Conservation (phyloP, 1,139 yeast genomes). For the Blastobotrys buckinghamii region DNA sequence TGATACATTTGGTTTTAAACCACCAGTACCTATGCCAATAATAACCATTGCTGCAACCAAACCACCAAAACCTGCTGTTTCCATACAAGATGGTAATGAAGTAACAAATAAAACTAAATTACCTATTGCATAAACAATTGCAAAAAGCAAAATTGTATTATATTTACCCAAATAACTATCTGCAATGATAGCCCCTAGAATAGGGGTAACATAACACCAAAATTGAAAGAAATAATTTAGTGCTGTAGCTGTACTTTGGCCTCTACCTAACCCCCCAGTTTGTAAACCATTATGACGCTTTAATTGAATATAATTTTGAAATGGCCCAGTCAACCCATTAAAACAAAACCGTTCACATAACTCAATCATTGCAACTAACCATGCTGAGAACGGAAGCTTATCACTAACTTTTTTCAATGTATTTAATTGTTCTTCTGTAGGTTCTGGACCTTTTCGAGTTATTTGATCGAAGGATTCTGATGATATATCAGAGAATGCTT, state of each 20-base stretch:
- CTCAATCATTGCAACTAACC: conserved; percentile 74
- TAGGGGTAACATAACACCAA: conserved; percentile 78
- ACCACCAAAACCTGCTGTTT: conserved; percentile 43
- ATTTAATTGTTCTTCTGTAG: conserved; percentile 41
- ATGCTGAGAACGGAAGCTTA: conserved; percentile 45
- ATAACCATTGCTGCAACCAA: conserved; percentile 54
- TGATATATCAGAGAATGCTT: not conserved
- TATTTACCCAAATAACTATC: conserved; percentile 72
- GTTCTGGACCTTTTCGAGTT: conserved; percentile 54
- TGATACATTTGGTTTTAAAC: conserved; percentile 72
- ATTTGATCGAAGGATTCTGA: not conserved
- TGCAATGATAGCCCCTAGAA: conserved; percentile 69
- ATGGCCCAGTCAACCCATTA: conserved; percentile 70
- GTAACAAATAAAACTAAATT: conserved; percentile 61
- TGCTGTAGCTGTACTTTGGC: conserved; percentile 65
- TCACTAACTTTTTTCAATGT: conserved; percentile 42
- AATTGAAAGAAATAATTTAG: conserved; percentile 72
- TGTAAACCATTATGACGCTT: conserved; percentile 37
- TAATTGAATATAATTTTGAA: conserved; percentile 70
- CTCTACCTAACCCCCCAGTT: conserved; percentile 56
- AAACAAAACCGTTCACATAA: conserved; percentile 77
- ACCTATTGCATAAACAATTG: conserved; percentile 57
- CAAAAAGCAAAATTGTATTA: conserved; percentile 58
- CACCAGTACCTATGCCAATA: conserved; percentile 76
- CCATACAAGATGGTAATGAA: conserved; percentile 58